Evolutionary conservation across 73 alveolate species (phyloP), one percentile per base, ranked within the genome.

Genomic region (Paramecium octaurelia): DNA sequence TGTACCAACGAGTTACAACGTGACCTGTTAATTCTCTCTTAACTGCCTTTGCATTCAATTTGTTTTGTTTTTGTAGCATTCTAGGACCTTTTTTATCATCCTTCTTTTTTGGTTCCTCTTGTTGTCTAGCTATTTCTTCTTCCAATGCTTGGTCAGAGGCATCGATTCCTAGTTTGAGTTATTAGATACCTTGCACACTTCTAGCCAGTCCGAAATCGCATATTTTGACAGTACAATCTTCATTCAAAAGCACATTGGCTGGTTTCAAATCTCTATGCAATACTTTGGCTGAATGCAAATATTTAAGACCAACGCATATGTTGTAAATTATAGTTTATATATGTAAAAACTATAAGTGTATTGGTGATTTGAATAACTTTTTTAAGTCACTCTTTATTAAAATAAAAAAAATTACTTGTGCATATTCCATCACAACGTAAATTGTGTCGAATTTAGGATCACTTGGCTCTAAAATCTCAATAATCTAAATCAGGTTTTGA

Each of bases 1-100:
- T 92, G 85, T 98, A 98, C 99, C 99, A 98, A 60, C 99, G 94
- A 23, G 99, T 97, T 48, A 98, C 99, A n/a, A 98, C 99, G 92
- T 98, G 99, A 36, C 98, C 99, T 23, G 98, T 93, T 86, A 97
- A 92, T 80, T 95, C 98, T 69, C 97, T 86, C 90, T 94, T 96
- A 71, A 92, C 90, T 36, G 57, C 70, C 44, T 90, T 95, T 29
- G 93, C 86, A 43, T 88, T 88, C 16, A 88, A 31, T 69, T 44
- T 59, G 24, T 64, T 36, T 70, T 88, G 58, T 46, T 42, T 77
- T 77, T 77, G 20, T 8, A 77, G 90, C 70, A 77, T 77, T 16
- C 48, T 77, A 16, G 90, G 71, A 9, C 90, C 90, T 42, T 77
- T 77, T 31, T 77, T 77, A 18, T 77, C 90, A 44, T 42, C 90